Evolutionary conservation across 352 stramenopile genomes (phyloP).

Genomic region (Phytopythium ostracodes): DNA sequence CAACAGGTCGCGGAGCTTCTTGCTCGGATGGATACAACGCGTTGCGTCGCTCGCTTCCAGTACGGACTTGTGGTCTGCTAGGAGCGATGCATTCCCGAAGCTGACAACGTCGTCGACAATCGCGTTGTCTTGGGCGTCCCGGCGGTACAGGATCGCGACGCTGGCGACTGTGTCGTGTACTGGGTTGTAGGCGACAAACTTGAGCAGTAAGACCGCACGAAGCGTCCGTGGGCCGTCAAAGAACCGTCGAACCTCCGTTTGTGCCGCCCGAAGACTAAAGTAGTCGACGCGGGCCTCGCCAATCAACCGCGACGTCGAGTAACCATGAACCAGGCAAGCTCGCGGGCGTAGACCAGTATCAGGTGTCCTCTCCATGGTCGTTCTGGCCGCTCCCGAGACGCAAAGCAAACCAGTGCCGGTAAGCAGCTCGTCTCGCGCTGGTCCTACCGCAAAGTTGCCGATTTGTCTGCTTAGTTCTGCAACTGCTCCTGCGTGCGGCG

Average conservation of each 20-base stretch:
- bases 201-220: not conserved
- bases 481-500: not conserved
- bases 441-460: not conserved
- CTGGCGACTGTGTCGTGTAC: not conserved
- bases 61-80: not conserved
- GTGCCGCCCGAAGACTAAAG: not conserved
- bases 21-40: not conserved
- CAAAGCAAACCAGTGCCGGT: too few relatives aligned
- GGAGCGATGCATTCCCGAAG: not conserved
- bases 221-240: not conserved
- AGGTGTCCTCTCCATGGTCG: not conserved
- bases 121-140: not conserved
- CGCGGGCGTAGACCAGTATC: too few relatives aligned
- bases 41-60: not conserved
- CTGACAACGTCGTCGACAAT: not conserved
- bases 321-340: too few relatives aligned
- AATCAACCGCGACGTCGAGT: not conserved
- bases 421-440: too few relatives aligned
- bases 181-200: not conserved
- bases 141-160: not conserved
- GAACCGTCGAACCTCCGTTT: not conserved
- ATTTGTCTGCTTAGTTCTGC: not conserved
- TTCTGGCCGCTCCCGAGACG: not conserved
- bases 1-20: not conserved
- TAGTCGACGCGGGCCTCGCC: not conserved